phyloP scores from a whole-genome alignment of 139 green algal genomes.

The Micractinium conductrix region DNA sequence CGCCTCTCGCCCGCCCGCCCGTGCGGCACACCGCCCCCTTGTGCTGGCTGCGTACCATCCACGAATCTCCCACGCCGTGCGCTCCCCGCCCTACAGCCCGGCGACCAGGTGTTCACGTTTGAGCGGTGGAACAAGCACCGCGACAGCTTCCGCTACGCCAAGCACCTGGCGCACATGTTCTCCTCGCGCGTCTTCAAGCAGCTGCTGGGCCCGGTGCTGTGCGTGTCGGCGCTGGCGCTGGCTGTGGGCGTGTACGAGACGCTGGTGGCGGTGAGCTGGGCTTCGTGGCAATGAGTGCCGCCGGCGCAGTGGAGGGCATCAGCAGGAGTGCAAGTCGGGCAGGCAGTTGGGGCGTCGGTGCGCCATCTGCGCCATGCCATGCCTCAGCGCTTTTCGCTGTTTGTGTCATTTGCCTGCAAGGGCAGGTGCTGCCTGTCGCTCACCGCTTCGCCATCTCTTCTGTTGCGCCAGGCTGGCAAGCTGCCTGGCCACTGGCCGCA shows the following conservation, averaged over 20 bases:
- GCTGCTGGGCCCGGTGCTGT: slow-evolving; percentile 39
- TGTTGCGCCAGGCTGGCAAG: slow-evolving; percentile 17
- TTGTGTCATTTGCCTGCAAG: too few species aligned
- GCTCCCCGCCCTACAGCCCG: background rate
- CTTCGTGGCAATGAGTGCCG: background rate
- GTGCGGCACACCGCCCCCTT: background rate
- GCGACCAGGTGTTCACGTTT: slow-evolving; percentile 43
- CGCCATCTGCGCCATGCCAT: too few species aligned
- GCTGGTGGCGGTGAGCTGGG: slow-evolving; percentile 15
- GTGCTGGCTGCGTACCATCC: background rate
- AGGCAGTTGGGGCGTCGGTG: too few species aligned
- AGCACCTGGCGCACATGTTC: slow-evolving; percentile 51
- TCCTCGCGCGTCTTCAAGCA: slow-evolving; percentile 33
- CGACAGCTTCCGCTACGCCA: slow-evolving; percentile 32
- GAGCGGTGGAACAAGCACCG: slow-evolving; percentile 47
- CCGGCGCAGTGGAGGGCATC: too few species aligned
- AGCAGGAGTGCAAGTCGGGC: too few species aligned
- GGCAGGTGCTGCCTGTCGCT: too few species aligned
- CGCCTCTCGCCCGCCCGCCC: background rate
- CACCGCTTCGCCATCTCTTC: too few species aligned
- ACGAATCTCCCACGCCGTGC: too few species aligned
- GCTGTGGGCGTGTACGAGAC: slow-evolving; percentile 40
- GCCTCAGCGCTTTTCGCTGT: too few species aligned
- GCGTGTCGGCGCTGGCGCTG: slow-evolving; percentile 31
- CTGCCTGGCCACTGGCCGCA: slow-evolving; percentile 42